Percentiles rank a stretch among this genome's conserved stretches.
phyloP scores from a whole-genome alignment of 768 basidiomycete species.

The Mycena galopus region DNA sequence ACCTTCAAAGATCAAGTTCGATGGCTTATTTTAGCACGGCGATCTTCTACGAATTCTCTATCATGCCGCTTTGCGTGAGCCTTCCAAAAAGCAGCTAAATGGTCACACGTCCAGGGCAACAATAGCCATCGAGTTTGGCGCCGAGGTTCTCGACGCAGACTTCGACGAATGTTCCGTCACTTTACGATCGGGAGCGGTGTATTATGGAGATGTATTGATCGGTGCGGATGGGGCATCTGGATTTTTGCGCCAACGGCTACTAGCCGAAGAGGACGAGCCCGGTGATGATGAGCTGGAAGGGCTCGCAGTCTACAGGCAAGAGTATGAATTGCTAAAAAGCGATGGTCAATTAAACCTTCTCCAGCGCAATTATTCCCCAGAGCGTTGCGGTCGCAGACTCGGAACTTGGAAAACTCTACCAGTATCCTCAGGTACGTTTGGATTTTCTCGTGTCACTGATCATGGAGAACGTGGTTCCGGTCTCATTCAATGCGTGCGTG shows the following conservation, averaged over 20 bases:
- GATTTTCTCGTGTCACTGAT: neutral
- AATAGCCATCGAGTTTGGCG: conserved; percentile 12
- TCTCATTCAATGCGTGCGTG: neutral
- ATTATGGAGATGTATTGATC: conserved; percentile 16
- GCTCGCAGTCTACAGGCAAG: conserved; percentile 17
- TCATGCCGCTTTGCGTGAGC: conserved; percentile 14
- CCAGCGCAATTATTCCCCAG: conserved; percentile 10
- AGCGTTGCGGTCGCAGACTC: neutral
- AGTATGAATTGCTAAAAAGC: no score
- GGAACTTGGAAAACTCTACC: neutral
- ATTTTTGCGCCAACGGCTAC: neutral
- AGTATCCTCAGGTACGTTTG: conserved; percentile 4
- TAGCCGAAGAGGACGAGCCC: neutral
- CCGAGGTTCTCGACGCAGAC: conserved; percentile 16
- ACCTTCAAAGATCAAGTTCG: neutral
- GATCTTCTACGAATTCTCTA: conserved; percentile 27
- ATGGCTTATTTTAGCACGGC: conserved; percentile 4
- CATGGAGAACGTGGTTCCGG: no score
- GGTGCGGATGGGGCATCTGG: conserved; percentile 27
- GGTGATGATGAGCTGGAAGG: neutral
- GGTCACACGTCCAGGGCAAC: neutral
- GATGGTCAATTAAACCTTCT: neutral
- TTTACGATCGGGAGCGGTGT: conserved; percentile 9
- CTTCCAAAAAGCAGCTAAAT: neutral
- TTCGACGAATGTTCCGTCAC: conserved; percentile 16